Evolutionary conservation across 2,329 filamentous ascomycete species (phyloP).

Genomic region (Calonectria leucothoes): DNA sequence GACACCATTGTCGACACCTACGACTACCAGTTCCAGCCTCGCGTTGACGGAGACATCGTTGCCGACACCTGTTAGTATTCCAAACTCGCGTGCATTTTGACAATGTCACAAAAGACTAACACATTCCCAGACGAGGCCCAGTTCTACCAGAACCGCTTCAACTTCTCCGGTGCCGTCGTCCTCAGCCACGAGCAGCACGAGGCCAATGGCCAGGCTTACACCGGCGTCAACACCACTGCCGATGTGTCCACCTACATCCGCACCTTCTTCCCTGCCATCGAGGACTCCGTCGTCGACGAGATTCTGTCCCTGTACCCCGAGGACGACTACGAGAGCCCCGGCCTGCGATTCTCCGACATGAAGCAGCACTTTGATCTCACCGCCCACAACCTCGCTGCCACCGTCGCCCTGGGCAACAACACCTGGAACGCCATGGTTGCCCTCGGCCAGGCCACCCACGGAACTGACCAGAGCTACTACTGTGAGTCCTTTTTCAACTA

Average conservation of each 20-base stretch:
- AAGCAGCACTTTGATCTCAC: constrained; percentile 19
- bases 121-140: background rate
- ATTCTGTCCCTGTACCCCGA: background rate
- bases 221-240: background rate
- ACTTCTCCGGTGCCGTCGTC: constrained; percentile 1
- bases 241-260: constrained; percentile 9
- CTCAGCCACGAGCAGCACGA: constrained; percentile 12
- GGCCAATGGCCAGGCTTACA: constrained; percentile 12
- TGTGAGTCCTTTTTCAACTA: background rate
- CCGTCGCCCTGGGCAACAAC: background rate
- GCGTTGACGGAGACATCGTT: constrained; percentile 9
- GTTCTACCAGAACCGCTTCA: constrained; percentile 18
- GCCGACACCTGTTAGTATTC: constrained; percentile 2
- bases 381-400: constrained; percentile 4
- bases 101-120: background rate
- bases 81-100: background rate
- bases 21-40: constrained; percentile 17
- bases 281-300: background rate
- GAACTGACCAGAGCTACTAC: constrained; percentile 17
- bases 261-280: constrained; percentile 10
- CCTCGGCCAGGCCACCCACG: constrained; percentile 10
- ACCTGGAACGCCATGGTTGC: constrained; percentile 16
- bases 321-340: constrained; percentile 5
- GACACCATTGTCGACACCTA: background rate
- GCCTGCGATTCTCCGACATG: constrained; percentile 15